These are phyloP conservation scores for Thielaviopsis populi DNA, from an alignment of 2,329 filamentous ascomycete genomes.

Conservation along the genomic window DNA sequence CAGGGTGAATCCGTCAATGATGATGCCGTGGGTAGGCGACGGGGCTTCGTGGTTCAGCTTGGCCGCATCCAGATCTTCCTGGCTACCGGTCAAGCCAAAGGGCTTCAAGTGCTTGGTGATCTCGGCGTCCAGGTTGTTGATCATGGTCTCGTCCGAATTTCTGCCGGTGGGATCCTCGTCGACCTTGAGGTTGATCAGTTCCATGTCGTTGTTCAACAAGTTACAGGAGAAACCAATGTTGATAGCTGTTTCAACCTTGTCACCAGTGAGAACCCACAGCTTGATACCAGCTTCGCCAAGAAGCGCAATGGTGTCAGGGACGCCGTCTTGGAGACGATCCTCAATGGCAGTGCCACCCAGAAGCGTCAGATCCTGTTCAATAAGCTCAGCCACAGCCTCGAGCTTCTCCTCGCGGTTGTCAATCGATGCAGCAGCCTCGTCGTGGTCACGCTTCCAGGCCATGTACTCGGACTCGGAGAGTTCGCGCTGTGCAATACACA, in stretches of 20 bases:
- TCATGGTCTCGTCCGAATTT: constrained; percentile 32
- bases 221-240: constrained; percentile 99
- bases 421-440: constrained; percentile 70
- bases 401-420: constrained; percentile 83
- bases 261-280: constrained; percentile 93
- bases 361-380: constrained; percentile 78
- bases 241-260: constrained; percentile 98
- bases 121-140: constrained; percentile 49
- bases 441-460: constrained; percentile 73
- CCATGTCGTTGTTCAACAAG: constrained; percentile 93
- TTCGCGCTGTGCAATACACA: constrained; percentile 79
- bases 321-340: constrained; percentile 89
- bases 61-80: constrained; percentile 68
- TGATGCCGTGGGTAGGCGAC: constrained; percentile 72
- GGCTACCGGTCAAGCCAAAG: constrained; percentile 70
- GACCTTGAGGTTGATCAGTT: constrained; percentile 78
- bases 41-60: constrained; percentile 75
- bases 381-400: constrained; percentile 74
- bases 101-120: constrained; percentile 56
- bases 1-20: constrained; percentile 89
- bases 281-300: constrained; percentile 92
- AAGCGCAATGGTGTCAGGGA: constrained; percentile 86
- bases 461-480: constrained; percentile 71
- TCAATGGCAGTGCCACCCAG: constrained; percentile 94
- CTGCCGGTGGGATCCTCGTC: constrained; percentile 51